Percentiles rank a stretch among this genome's conserved stretches.
phyloP scores from a whole-genome alignment of 2,329 filamentous ascomycete genomes.

The Beauveria asiatica region DNA sequence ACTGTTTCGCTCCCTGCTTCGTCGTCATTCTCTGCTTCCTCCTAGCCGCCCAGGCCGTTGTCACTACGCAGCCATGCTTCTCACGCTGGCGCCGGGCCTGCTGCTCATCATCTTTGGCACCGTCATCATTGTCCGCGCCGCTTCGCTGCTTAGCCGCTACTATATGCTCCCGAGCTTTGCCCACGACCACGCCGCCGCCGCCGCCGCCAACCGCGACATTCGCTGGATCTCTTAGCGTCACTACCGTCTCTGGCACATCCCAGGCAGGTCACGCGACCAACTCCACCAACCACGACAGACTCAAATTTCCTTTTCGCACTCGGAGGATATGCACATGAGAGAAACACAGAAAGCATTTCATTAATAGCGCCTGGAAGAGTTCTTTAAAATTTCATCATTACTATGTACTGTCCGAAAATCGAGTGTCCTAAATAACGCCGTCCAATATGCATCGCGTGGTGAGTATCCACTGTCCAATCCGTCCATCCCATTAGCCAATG shows the following conservation, averaged over 20 bases:
- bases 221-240: conserved; percentile 6
- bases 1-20: background rate
- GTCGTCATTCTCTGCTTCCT: background rate
- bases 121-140: conserved; percentile 5
- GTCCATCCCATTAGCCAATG: background rate
- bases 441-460: background rate
- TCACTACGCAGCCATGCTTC: conserved; percentile 5
- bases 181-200: background rate
- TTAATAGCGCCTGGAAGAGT: background rate
- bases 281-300: conserved; percentile 2
- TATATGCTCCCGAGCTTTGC: conserved; percentile 6
- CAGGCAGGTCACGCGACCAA: conserved; percentile 3
- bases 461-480: background rate
- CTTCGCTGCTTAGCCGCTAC: conserved; percentile 10
- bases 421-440: background rate
- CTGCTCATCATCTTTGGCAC: conserved; percentile 10
- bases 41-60: background rate
- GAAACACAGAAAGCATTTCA: background rate
- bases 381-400: background rate
- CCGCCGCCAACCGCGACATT: conserved; percentile 4
- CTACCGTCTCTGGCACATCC: background rate
- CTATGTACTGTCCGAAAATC: background rate
- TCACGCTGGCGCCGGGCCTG: conserved; percentile 8
- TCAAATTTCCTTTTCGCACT: background rate
- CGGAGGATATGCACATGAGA: conserved; percentile 1